Conservation (phyloP, 1,284 basidiomycete genomes). For the Apiotrichum sp. region DNA sequence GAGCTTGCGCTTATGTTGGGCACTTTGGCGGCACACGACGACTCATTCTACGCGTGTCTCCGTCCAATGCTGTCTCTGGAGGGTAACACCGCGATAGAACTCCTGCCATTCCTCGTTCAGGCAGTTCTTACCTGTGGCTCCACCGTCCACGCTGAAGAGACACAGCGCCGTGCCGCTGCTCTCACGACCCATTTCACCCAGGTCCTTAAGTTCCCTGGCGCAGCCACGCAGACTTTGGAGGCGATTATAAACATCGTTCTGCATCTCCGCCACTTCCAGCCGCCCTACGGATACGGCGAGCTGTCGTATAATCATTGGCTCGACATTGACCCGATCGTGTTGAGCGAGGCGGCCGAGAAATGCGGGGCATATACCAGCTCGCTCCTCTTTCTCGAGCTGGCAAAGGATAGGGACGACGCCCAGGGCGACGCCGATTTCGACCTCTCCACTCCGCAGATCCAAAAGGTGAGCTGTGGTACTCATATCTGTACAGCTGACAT, state of each 20-base stretch:
- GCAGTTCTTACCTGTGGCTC: slow-evolving; percentile 52
- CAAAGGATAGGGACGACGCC: slow-evolving; percentile 50
- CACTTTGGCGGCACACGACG: slow-evolving; percentile 54
- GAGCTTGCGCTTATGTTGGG: slow-evolving; percentile 59
- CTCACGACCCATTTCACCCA: slow-evolving; percentile 62
- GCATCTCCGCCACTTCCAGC: slow-evolving; percentile 65
- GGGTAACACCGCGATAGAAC: slow-evolving; percentile 57
- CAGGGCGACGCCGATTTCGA: slow-evolving; percentile 15
- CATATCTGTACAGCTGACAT: slow-evolving; percentile 10
- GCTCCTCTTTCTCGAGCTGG: slow-evolving; percentile 81
- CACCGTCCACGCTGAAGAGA: background rate
- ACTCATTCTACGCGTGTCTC: slow-evolving; percentile 66
- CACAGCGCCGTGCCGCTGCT: slow-evolving; percentile 3
- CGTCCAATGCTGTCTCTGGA: slow-evolving; percentile 56
- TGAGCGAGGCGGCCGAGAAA: slow-evolving; percentile 66
- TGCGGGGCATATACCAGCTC: slow-evolving; percentile 83
- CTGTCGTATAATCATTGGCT: slow-evolving; percentile 77
- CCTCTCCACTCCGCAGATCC: slow-evolving; percentile 16
- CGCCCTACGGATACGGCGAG: slow-evolving; percentile 50
- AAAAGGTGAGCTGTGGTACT: slow-evolving; percentile 20
- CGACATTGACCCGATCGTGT: slow-evolving; percentile 63
- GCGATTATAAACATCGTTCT: slow-evolving; percentile 72
- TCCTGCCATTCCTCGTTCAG: slow-evolving; percentile 68
- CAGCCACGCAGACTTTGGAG: slow-evolving; percentile 23
- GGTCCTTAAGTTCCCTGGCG: slow-evolving; percentile 21